Base-by-base conservation (phyloP, 2,329 filamentous ascomycete genomes). In the Clonostachys rhizophaga region DNA sequence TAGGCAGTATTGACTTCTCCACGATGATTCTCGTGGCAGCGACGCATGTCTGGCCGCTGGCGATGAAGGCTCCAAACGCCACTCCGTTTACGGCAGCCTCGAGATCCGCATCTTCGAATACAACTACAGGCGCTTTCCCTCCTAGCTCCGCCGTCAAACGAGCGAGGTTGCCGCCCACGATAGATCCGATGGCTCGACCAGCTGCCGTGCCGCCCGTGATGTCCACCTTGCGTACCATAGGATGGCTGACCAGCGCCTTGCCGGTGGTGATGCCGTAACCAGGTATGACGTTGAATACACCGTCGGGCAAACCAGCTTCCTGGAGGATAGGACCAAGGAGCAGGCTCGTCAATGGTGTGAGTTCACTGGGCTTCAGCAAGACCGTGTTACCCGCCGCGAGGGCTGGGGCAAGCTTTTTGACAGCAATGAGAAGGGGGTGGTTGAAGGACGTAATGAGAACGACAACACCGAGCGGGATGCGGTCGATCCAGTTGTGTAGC, bases 1-100 rank as follows among this genome's bases (percentile, higher is more conserved):
- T 71, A 58, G 95, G 89, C 64, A 96, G 84, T 44, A 96, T 81
- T 55, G 80, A 83, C 59, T 88, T 86, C 58, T 94, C 84, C 5
- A 96, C 91, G 59, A 96, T 97, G 20, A 96, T 83, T 34, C 92
- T 79, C 70, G 97, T 92, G 47, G 96, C 76, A 20, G 89, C 87
- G 68, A 92, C 96, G 75, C 92, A 97, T 62, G 89, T 95, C 73
- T 97, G 92, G 16, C 92, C 92, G 45, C 91, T 96, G 72, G 96
- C 97, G 76, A 96, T 96, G 48, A 97, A 76, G 14, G 90, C 86
- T 17, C 92, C 92, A 57, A 96, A 92, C 11, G 96, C 90, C 58
- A 97, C 92, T 67, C 96, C 90, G 55, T 88, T 91, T 0, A 92
- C 83, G 13, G 84, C 83, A 37, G 82, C 76, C 48, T 83, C 78